Evolutionary conservation across 1,284 basidiomycete species (phyloP), one percentile per base, ranked within the genome.

Genomic region (Heterobasidion annosum): DNA sequence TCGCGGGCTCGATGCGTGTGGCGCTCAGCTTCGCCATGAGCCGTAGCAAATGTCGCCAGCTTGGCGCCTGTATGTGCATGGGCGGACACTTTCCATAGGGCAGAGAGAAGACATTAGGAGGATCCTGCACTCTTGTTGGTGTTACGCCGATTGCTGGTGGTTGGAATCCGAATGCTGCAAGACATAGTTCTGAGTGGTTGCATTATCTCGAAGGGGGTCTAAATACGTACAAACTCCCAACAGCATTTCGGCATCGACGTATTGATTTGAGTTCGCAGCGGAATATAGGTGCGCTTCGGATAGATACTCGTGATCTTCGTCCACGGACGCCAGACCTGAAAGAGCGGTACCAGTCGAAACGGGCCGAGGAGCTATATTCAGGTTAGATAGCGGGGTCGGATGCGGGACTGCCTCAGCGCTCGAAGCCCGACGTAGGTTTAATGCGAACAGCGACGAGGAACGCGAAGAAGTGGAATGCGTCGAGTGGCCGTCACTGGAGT

Each of bases 41-140:
- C 62, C 81, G 85, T 48, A 91, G 70, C 49, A 90, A 62, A 62
- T 82, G 80, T 34, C 80, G 77, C 88, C 88, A 91, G 58, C 70
- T 82, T 12, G 81, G 79, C 1, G 84, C 83, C 61, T 85, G 83
- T 35, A 91, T 67, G 64, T 90, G 84, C 56, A 90, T 73, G 13
- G 85, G 76, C 7, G 82, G 78, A 50, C 75, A 79, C 59, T 78
- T 79, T 5, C 82, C 84, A 61, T 81, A 85, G 2, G 85, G 84
- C 53, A 91, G 69, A 8, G 79, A 76, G 34, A 91, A 81, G 46
- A 88, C 77, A 59, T 84, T 83, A 4, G 88, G 88, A 1, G 73
- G 63, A 15, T 70, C 74, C 45, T 68, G 57, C 77, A 84, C 79
- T 10, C 76, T 74, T 4, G 64, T 54, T 10, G 75, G 61, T 19